phyloP scores from a whole-genome alignment of 2,329 filamentous ascomycete species.

The Pestalotiopsis sp. region DNA sequence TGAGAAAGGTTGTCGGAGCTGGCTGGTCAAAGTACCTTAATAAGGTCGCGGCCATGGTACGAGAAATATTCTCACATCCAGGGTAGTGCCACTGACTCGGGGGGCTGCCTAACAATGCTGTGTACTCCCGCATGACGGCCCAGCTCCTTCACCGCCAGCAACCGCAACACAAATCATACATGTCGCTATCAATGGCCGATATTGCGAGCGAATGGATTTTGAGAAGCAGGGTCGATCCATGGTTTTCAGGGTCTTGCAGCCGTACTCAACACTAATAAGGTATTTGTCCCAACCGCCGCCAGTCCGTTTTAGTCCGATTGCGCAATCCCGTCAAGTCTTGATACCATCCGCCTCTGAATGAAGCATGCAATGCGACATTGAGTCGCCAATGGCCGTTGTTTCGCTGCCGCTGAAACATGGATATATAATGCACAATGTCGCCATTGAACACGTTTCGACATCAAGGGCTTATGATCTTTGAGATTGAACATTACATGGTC shows the following conservation, averaged over 20 bases:
- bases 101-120: background rate
- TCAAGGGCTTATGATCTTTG: background rate
- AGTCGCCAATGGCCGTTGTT: background rate
- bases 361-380: slow-evolving; percentile 1
- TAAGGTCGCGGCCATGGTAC: background rate
- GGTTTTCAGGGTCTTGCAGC: background rate
- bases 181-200: slow-evolving; percentile 12
- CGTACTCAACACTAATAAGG: slow-evolving; percentile 6
- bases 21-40: background rate
- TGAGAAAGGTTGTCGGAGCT: background rate
- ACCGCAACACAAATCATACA: background rate
- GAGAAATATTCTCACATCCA: background rate
- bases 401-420: background rate
- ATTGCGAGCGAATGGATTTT: slow-evolving; percentile 13
- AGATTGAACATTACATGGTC: background rate
- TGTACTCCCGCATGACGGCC: background rate
- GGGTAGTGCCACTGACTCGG: slow-evolving; percentile 10
- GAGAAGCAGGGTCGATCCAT: slow-evolving; percentile 10
- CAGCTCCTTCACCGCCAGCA: slow-evolving; percentile 9
- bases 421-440: slow-evolving; percentile 5
- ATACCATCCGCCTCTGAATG: slow-evolving; percentile 26
- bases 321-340: slow-evolving; percentile 29
- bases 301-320: slow-evolving; percentile 21
- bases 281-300: slow-evolving; percentile 13
- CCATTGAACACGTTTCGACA: slow-evolving; percentile 6